These are phyloP conservation scores for Magnaporthales sp. DNA, from an alignment of 2,329 filamentous ascomycete genomes.

Conservation along the genomic window DNA sequence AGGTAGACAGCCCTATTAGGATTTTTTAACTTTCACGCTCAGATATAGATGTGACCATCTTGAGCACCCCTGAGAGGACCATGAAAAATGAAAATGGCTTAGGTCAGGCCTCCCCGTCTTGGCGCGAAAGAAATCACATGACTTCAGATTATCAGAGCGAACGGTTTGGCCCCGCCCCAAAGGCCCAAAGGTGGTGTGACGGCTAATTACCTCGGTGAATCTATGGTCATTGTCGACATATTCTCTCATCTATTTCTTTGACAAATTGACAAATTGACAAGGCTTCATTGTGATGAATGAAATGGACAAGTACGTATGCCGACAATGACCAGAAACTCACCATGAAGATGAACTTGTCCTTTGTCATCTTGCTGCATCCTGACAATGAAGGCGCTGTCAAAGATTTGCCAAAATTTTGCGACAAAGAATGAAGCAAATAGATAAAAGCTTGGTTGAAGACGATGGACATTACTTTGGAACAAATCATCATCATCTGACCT, in stretches of 20 bases:
- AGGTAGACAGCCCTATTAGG: no score
- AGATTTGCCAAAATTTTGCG: neutral
- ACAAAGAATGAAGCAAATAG: neutral
- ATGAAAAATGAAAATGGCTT: neutral
- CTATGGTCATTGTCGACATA: neutral
- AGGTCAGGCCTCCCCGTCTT: neutral
- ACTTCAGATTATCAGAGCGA: neutral
- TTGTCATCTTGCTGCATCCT: neutral
- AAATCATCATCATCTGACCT: neutral
- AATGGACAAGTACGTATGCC: no score
- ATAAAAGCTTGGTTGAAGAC: neutral
- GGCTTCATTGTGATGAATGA: neutral
- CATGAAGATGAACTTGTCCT: neutral
- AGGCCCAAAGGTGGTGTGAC: neutral
- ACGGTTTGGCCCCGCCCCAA: no score
- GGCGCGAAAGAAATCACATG: neutral
- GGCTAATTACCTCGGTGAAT: no score
- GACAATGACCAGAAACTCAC: no score
- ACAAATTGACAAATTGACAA: no score
- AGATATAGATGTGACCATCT: neutral
- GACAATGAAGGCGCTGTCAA: neutral
- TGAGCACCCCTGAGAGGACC: neutral
- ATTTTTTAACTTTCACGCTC: no score
- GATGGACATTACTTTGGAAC: neutral
- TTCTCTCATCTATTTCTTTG: neutral